Conservation (phyloP, 352 stramenopile species). For the Phytophthora agathidicida region DNA sequence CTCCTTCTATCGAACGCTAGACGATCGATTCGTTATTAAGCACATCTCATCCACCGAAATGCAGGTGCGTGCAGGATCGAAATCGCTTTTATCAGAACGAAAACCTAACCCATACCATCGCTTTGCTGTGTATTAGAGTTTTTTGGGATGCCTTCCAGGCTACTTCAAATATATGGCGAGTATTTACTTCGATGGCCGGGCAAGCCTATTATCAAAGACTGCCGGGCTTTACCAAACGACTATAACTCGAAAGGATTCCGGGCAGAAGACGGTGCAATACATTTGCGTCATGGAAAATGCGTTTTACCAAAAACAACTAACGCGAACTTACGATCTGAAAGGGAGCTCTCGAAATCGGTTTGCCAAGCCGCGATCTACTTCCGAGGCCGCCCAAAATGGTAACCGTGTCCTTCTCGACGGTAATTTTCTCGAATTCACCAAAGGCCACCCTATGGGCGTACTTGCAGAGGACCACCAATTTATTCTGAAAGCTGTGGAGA, state of each 20-base stretch:
- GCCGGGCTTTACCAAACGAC: constrained; percentile 98
- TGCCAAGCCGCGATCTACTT: constrained; percentile 48
- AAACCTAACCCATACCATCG: constrained; percentile 5
- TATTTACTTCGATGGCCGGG: constrained; percentile 94
- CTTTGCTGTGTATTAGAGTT: constrained; percentile 52
- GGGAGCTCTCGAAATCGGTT: constrained; percentile 96
- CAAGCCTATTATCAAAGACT: constrained; percentile 97
- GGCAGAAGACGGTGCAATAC: constrained; percentile 90
- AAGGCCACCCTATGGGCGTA: constrained; percentile 78
- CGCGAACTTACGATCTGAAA: constrained; percentile 98
- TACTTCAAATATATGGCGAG: constrained; percentile 99
- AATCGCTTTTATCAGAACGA: not conserved
- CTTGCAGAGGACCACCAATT: constrained; percentile 75
- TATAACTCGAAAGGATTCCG: constrained; percentile 93
- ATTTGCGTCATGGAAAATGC: constrained; percentile 97
- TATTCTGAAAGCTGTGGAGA: constrained; percentile 91
- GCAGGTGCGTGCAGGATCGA: constrained; percentile 83
- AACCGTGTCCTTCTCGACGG: constrained; percentile 80
- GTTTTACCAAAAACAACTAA: constrained; percentile 95
- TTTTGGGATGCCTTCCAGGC: constrained; percentile 70
- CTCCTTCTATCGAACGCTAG: constrained; percentile 94
- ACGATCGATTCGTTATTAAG: constrained; percentile 98
- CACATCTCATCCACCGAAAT: constrained; percentile 98
- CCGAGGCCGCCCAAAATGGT: constrained; percentile 28
- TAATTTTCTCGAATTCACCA: constrained; percentile 85